Base-by-base conservation (phyloP, 2,329 filamentous ascomycete genomes). In the Eutypa lata region DNA sequence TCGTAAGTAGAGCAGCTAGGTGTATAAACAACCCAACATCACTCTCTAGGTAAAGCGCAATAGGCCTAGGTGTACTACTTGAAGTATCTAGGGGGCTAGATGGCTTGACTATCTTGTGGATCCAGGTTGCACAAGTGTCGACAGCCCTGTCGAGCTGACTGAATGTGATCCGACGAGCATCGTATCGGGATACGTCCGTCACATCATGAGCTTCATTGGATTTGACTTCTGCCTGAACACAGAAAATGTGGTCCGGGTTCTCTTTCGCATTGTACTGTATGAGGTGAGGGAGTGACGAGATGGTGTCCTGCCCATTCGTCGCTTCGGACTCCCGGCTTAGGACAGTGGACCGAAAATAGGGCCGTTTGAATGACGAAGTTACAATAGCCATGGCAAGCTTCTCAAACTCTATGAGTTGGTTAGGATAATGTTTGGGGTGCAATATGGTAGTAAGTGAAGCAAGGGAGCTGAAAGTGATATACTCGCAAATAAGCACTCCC, bases 221-320 rank as follows among this genome's bases (percentile, higher is more conserved):
- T 22, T 18, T 33, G 10, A 48, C 31, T 44, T 57, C 54, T 14
- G 57, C 47, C 42, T 61, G 59, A 14, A 60, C 51, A 24, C 53
- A 56, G 38, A 61, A 61, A 10, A 54, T 45, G 24, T 55, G 51
- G 31, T 59, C 40, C 6, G 53, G 56, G 45, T 61, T 61, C 5
- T 57, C n/a, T 21, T 22, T 19, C 3, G 56, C 54, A 43, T 61
- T 61, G 47, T 56, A 60, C 7, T 31, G 56, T 14, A 61, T 57
- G n/a, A 61, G 51, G 21, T 61, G 53, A 14, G 57, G 53, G 11
- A 61, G 50, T 11, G 54, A 58, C 13, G 56, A 51, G 44, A 61
- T 61, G 16, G 3, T 19, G 3, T 44, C 42, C 14, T 2, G 42
- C 21, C n/a, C 21, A 19, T 44, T 16, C n/a, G 7, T 6, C 35